A percentile compares a stretch with the other conserved stretches of the same genome.
Evolutionary conservation across 2,329 filamentous ascomycete species (phyloP).

Genomic region (Pyrenophora seminiperda): DNA sequence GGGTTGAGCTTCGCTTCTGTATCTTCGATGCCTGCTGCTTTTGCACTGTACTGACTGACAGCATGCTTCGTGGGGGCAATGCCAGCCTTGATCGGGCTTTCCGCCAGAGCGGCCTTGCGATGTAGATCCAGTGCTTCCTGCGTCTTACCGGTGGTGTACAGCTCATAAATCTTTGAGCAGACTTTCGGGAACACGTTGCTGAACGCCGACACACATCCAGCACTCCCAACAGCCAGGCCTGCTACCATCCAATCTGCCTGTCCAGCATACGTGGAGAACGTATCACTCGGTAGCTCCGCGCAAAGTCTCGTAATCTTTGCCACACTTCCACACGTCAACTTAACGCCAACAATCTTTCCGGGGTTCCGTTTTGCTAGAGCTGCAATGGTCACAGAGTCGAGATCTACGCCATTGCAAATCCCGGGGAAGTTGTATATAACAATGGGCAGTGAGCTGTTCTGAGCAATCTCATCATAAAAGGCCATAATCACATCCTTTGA

Average conservation of each 20-base stretch:
- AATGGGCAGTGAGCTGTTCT: constrained; percentile 64
- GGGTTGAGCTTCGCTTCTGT: constrained; percentile 38
- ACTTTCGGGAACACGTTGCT: constrained; percentile 63
- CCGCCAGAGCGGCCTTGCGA: constrained; percentile 66
- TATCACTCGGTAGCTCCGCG: constrained; percentile 54
- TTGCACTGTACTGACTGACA: constrained; percentile 64
- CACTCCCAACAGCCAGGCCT: constrained; percentile 58
- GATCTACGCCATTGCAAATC: constrained; percentile 69
- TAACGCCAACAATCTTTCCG: constrained; percentile 70
- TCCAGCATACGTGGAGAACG: constrained; percentile 72
- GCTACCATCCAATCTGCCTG: constrained; percentile 73
- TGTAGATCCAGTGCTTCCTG: constrained; percentile 67
- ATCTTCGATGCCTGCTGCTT: constrained; percentile 57
- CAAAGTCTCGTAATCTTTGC: constrained; percentile 71
- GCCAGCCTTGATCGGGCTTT: constrained; percentile 68
- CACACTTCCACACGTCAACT: constrained; percentile 75
- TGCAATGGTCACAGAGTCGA: constrained; percentile 69
- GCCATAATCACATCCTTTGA: constrained; percentile 49
- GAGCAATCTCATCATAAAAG: constrained; percentile 59
- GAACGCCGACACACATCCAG: constrained; percentile 63
- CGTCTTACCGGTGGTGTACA: constrained; percentile 63
- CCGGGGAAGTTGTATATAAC: constrained; percentile 76
- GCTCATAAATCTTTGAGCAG: constrained; percentile 62
- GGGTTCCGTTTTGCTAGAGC: constrained; percentile 59
- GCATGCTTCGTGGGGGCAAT: constrained; percentile 73